These are phyloP conservation scores for Cucurbitaria berberidis DNA, from an alignment of 2,329 filamentous ascomycete genomes.

Conservation along the genomic window DNA sequence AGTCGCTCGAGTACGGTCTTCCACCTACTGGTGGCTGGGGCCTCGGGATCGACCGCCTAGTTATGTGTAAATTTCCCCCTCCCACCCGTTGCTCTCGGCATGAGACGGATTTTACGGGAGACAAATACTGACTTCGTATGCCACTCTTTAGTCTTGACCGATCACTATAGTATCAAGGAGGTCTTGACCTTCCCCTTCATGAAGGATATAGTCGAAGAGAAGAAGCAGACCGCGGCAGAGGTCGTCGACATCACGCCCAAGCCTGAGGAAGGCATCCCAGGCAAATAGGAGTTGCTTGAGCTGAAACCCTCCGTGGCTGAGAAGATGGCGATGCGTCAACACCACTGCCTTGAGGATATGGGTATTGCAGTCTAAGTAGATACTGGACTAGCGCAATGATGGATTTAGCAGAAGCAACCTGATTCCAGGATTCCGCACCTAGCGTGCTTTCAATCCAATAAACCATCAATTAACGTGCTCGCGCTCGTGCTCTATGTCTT, in stretches of 20 bases:
- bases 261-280: constrained; percentile 64
- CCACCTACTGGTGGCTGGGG: constrained; percentile 94
- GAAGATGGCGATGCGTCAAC: not conserved
- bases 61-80: too few species aligned
- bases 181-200: constrained; percentile 97
- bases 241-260: constrained; percentile 65
- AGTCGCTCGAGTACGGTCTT: constrained; percentile 85
- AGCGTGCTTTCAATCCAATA: not conserved
- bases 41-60: constrained; percentile 91
- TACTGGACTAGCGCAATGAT: not conserved
- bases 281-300: constrained; percentile 24
- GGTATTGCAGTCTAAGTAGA: not conserved
- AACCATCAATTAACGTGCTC: not conserved
- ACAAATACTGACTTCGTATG: too few species aligned
- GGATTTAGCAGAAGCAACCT: not conserved
- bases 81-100: too few species aligned
- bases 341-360: not conserved
- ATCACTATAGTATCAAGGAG: constrained; percentile 84
- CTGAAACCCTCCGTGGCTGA: not conserved
- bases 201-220: constrained; percentile 68
- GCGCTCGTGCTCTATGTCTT: not conserved
- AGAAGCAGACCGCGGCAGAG: constrained; percentile 63
- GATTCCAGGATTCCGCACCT: not conserved
- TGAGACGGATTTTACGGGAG: too few species aligned
- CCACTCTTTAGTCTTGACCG: too few species aligned